These are phyloP conservation scores for Drosera spatulata DNA, from an alignment of 179 eudicot genomes.

Conservation along the genomic window DNA sequence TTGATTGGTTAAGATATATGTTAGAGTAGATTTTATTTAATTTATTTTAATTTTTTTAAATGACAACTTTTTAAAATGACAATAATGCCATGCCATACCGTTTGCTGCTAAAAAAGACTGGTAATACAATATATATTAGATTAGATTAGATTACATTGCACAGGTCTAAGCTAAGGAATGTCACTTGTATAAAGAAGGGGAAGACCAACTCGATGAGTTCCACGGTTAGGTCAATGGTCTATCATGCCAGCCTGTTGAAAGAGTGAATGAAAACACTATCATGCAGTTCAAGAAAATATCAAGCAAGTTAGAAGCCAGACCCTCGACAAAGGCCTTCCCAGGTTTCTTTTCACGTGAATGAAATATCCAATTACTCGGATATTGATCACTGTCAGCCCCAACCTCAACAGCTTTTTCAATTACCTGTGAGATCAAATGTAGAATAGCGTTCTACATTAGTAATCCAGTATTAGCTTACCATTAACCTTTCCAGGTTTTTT, in stretches of 20 bases:
- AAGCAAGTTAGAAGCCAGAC: conserved; percentile 48
- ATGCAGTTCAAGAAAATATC: background rate
- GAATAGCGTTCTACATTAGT: conserved; percentile 11
- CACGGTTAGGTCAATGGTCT: background rate
- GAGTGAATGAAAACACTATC: background rate
- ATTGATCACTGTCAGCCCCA: conserved; percentile 87
- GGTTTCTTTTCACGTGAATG: conserved; percentile 92
- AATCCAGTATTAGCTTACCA: conserved; percentile 48
- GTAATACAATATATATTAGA: too few relatives aligned
- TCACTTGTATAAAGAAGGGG: background rate
- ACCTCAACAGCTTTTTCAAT: conserved; percentile 62
- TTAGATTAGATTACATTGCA: too few relatives aligned
- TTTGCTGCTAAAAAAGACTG: too few relatives aligned
- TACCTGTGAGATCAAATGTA: conserved; percentile 56
- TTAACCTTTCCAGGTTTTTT: conserved; percentile 73
- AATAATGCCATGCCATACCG: too few relatives aligned
- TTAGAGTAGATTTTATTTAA: too few relatives aligned
- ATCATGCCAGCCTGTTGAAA: background rate
- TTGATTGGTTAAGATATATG: too few relatives aligned
- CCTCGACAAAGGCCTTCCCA: conserved; percentile 83
- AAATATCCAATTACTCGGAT: conserved; percentile 83
- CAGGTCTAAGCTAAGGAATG: too few relatives aligned
- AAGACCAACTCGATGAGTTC: background rate
- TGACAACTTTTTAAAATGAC: too few relatives aligned
- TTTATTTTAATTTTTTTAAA: too few relatives aligned